Conservation (phyloP, 768 basidiomycete species). For the Lepiota venenata region DNA sequence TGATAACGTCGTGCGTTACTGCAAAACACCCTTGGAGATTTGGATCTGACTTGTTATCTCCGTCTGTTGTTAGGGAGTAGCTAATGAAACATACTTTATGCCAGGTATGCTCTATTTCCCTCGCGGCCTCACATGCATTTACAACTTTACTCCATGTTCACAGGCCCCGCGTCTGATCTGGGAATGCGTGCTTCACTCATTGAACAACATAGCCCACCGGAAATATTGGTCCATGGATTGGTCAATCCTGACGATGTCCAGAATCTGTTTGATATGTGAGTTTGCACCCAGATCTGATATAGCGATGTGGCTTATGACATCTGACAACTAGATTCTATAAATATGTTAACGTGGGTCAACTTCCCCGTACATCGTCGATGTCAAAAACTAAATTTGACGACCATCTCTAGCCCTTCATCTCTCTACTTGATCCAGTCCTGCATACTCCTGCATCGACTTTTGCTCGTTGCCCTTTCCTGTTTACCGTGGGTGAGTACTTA, state of each 20-base stretch:
- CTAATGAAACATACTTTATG: constrained; percentile 77
- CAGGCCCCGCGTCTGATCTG: constrained; percentile 72
- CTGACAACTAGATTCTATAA: constrained; percentile 55
- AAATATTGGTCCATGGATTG: constrained; percentile 77
- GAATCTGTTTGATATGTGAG: constrained; percentile 81
- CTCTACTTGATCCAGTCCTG: constrained; percentile 74
- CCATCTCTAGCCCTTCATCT: constrained; percentile 53
- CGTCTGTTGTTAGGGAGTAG: constrained; percentile 55
- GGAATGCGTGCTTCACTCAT: constrained; percentile 67
- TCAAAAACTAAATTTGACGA: constrained; percentile 9
- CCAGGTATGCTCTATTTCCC: constrained; percentile 46
- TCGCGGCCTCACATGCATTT: background rate
- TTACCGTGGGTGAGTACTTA: constrained; percentile 70
- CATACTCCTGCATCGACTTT: constrained; percentile 81
- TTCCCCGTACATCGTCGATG: background rate
- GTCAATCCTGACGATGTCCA: constrained; percentile 79
- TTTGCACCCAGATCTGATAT: constrained; percentile 11
- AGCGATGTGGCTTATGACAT: background rate
- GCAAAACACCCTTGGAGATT: no score
- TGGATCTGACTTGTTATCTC: constrained; percentile 11
- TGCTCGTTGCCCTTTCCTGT: constrained; percentile 84
- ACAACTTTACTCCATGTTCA: constrained; percentile 4
- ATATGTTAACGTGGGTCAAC: constrained; percentile 58
- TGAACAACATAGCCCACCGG: constrained; percentile 76
- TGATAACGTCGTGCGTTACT: constrained; percentile 52